Evolutionary conservation across 148 eudicot species (phyloP).

Genomic region (Dysphania ambrosioides): DNA sequence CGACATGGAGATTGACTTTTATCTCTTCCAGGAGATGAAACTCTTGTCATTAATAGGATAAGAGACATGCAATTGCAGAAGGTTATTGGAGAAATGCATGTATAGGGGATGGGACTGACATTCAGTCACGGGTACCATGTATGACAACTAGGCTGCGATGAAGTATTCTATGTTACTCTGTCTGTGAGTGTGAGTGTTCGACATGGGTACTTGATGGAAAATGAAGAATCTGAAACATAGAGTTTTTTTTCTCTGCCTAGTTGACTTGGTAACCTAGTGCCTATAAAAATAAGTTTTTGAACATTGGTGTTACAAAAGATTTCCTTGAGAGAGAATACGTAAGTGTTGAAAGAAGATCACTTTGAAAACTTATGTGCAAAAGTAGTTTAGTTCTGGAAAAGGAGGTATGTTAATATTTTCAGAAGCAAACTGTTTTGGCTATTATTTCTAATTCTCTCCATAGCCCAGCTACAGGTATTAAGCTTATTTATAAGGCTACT

Average conservation of each 20-base stretch:
- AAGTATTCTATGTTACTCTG: too few species aligned
- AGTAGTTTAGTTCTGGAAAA: background rate
- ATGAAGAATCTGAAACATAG: too few species aligned
- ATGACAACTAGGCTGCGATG: too few species aligned
- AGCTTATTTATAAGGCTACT: background rate
- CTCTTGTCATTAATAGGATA: background rate
- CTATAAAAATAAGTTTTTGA: background rate
- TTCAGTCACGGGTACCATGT: too few species aligned
- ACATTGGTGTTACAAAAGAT: background rate
- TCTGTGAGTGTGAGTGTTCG: too few species aligned
- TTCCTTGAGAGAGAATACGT: background rate
- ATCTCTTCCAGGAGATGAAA: too few species aligned
- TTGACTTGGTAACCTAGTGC: background rate
- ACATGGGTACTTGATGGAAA: too few species aligned
- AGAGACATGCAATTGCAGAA: background rate
- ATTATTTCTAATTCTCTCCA: background rate
- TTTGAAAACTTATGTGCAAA: background rate
- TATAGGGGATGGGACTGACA: background rate
- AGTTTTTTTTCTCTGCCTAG: too few species aligned
- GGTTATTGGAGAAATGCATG: background rate
- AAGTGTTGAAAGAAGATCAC: background rate
- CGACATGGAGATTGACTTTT: background rate
- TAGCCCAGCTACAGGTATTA: background rate
- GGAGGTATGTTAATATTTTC: background rate
- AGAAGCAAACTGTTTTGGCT: conserved; percentile 1